phyloP scores from a whole-genome alignment of 2,329 filamentous ascomycete species.

The Alternaria postmessia region DNA sequence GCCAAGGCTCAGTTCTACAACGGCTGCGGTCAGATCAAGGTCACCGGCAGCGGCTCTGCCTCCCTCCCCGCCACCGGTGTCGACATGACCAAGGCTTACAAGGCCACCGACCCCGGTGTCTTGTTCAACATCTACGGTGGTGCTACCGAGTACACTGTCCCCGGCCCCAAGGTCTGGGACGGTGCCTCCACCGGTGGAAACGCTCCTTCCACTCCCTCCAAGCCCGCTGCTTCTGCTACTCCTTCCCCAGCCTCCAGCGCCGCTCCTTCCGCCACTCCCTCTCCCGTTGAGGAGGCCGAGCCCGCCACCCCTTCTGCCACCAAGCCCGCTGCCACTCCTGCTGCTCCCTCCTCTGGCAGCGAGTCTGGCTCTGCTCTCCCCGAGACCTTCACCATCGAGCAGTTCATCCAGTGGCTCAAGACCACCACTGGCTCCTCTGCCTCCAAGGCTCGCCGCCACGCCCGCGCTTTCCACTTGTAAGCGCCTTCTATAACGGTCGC shows the following conservation, averaged over 20 bases:
- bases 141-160: conserved; percentile 48
- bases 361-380: conserved; percentile 34
- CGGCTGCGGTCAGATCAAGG: conserved; percentile 53
- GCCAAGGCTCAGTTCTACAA: conserved; percentile 56
- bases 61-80: conserved; percentile 47
- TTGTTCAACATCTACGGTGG: conserved; percentile 52
- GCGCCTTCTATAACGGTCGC: conserved; percentile 15
- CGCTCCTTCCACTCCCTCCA: conserved; percentile 22
- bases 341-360: conserved; percentile 19
- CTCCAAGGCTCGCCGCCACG: conserved; percentile 42
- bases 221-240: conserved; percentile 8
- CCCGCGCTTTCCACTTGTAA: conserved; percentile 51
- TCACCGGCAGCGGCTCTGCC: conserved; percentile 40
- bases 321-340: conserved; percentile 10
- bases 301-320: conserved; percentile 16
- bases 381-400: conserved; percentile 39
- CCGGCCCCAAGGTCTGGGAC: conserved; percentile 50
- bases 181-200: conserved; percentile 28
- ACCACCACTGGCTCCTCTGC: conserved; percentile 28
- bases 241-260: conserved; percentile 12
- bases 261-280: conserved; percentile 17
- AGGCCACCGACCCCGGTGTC: conserved; percentile 51
- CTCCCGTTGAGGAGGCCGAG: conserved; percentile 10
- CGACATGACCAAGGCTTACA: conserved; percentile 57
- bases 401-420: conserved; percentile 45